These are phyloP conservation scores for Jaltomata sinuosa DNA, from an alignment of 257 asterid species.

Conservation along the genomic window DNA sequence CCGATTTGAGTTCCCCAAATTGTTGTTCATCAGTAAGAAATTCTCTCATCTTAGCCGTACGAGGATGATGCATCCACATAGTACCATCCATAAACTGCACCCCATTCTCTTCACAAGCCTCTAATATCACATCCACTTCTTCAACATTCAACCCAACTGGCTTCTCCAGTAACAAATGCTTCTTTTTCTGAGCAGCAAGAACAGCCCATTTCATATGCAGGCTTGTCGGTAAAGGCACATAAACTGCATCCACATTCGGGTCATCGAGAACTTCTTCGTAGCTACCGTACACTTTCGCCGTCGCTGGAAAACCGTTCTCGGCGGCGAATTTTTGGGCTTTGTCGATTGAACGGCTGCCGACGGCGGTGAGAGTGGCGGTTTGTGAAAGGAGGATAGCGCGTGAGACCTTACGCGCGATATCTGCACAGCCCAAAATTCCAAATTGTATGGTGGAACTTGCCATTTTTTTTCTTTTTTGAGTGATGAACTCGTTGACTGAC, in stretches of 20 bases:
- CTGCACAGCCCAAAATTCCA: conserved; percentile 74
- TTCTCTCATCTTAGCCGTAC: conserved; percentile 59
- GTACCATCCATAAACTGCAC: conserved; percentile 82
- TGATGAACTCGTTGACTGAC: not conserved
- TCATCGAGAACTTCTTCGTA: conserved; percentile 57
- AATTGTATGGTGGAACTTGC: conserved; percentile 25
- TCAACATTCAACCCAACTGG: conserved; percentile 52
- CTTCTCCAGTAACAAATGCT: conserved; percentile 63
- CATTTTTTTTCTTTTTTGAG: not conserved
- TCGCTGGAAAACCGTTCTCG: conserved; percentile 41
- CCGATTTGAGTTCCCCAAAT: conserved; percentile 66
- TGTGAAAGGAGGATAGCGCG: conserved; percentile 46
- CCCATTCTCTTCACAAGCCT: conserved; percentile 63
- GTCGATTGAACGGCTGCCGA: conserved; percentile 59
- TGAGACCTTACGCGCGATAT: conserved; percentile 47
- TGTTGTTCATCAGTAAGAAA: conserved; percentile 31
- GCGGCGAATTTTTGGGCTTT: conserved; percentile 50
- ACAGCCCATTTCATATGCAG: conserved; percentile 69
- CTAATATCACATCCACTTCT: conserved; percentile 53
- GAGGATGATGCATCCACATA: conserved; percentile 87
- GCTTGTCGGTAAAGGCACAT: conserved; percentile 64
- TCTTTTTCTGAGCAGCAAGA: conserved; percentile 61
- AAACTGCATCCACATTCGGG: conserved; percentile 64
- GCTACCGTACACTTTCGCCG: conserved; percentile 49
- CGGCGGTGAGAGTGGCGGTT: conserved; percentile 41